Evolutionary conservation across 2,329 filamentous ascomycete genomes (phyloP).

Genomic region (Fonsecaea multimorphosa): DNA sequence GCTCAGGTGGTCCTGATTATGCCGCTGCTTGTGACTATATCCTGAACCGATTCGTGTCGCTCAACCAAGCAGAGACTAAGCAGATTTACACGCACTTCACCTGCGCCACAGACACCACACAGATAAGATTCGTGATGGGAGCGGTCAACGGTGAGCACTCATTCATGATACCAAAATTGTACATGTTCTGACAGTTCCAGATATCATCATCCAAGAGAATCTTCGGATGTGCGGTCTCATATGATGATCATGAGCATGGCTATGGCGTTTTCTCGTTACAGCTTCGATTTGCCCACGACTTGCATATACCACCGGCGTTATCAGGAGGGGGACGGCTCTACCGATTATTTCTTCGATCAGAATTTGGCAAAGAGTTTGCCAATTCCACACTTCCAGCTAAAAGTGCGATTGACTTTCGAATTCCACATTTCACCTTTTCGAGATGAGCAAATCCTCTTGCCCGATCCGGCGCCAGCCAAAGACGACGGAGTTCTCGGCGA

Average conservation of each 20-base stretch:
- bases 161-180: neutral
- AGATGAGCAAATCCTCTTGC: neutral
- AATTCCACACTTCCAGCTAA: slow-evolving; percentile 4
- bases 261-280: slow-evolving; percentile 24
- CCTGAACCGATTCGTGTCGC: slow-evolving; percentile 94
- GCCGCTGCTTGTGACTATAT: slow-evolving; percentile 97
- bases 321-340: slow-evolving; percentile 13
- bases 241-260: slow-evolving; percentile 51
- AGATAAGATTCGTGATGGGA: slow-evolving; percentile 99
- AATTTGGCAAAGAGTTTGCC: slow-evolving; percentile 10
- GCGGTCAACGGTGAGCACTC: slow-evolving; percentile 85
- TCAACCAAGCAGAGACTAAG: slow-evolving; percentile 99
- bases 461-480: neutral
- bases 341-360: slow-evolving; percentile 11
- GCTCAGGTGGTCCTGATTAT: slow-evolving; percentile 85
- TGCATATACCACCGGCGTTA: slow-evolving; percentile 36
- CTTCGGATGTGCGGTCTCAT: slow-evolving; percentile 95
- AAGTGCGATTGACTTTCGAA: neutral
- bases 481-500: slow-evolving; percentile 12
- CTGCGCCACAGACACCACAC: slow-evolving; percentile 96
- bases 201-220: slow-evolving; percentile 99
- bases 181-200: slow-evolving; percentile 62
- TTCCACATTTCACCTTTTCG: slow-evolving; percentile 1
- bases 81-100: slow-evolving; percentile 99
- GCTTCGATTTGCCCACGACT: slow-evolving; percentile 31